Conservation (phyloP, 176 grass and related monocot genomes). For the Oropetium thomaeum region DNA sequence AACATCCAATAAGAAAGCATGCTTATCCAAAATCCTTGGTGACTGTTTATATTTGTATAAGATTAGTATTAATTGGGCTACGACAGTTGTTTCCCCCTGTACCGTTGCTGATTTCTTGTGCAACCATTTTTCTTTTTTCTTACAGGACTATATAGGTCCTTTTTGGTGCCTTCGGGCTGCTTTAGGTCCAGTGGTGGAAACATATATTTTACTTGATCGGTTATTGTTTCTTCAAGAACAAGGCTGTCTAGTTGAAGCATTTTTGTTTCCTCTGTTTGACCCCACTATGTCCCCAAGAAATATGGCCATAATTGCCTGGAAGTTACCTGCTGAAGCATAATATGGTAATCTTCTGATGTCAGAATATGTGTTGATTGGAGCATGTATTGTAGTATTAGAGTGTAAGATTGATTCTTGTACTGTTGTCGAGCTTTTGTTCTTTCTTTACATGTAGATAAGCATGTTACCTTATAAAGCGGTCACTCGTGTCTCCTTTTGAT, state of each 20-base stretch:
- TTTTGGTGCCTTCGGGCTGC: constrained; percentile 94
- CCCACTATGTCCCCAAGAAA: constrained; percentile 88
- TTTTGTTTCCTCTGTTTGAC: constrained; percentile 76
- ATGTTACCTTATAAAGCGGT: neutral
- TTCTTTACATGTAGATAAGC: constrained; percentile 5
- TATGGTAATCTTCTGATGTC: constrained; percentile 41
- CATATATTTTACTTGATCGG: constrained; percentile 90
- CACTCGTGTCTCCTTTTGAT: constrained; percentile 6
- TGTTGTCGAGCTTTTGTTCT: constrained; percentile 12
- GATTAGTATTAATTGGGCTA: constrained; percentile 10
- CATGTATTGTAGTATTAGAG: neutral
- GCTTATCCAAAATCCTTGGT: neutral
- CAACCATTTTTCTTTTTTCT: constrained; percentile 7
- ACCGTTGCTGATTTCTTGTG: constrained; percentile 10
- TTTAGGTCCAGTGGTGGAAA: constrained; percentile 91
- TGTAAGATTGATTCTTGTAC: constrained; percentile 10
- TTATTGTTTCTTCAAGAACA: constrained; percentile 86
- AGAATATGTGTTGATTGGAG: constrained; percentile 29
- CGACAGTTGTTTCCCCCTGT: neutral
- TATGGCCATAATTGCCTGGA: constrained; percentile 65
- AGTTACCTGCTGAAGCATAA: constrained; percentile 40
- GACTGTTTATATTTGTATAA: constrained; percentile 22
- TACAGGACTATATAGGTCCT: constrained; percentile 78
- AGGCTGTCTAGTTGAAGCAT: constrained; percentile 50
- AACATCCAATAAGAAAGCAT: constrained; percentile 23